Conservation (phyloP, 139 green algal species). For the Nannochloris sp. region DNA sequence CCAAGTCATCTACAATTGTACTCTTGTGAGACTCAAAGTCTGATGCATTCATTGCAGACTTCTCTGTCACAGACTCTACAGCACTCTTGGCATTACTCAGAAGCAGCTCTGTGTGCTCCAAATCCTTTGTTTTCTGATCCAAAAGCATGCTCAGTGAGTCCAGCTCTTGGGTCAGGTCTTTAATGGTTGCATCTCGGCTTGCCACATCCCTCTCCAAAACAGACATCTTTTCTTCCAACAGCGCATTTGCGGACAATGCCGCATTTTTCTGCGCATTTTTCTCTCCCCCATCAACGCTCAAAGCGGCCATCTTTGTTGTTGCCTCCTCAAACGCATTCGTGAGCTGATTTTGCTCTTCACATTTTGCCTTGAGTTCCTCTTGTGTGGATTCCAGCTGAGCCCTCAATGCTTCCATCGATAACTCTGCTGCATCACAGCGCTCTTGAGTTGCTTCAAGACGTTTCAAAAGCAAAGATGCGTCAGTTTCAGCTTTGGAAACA, state of each 20-base stretch:
- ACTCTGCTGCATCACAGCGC: conserved; percentile 10
- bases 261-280: conserved; percentile 3
- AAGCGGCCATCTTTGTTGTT: not conserved
- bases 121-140: not conserved
- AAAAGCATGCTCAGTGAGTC: not conserved
- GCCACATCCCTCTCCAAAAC: not conserved
- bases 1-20: not conserved
- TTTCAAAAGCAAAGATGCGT: not conserved
- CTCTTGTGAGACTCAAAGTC: not conserved
- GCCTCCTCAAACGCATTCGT: conserved; percentile 6
- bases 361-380: not conserved
- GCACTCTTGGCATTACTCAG: not conserved
- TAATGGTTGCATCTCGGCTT: not conserved
- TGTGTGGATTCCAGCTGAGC: conserved; percentile 11
- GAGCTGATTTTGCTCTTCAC: not conserved
- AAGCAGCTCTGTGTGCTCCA: not conserved
- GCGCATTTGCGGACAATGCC: not conserved
- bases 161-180: not conserved
- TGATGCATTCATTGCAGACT: not conserved
- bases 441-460: conserved; percentile 6
- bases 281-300: not conserved
- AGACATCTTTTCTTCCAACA: not conserved
- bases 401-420: conserved; percentile 6
- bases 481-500: not conserved
- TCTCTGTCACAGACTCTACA: not conserved